These are phyloP conservation scores for Niebla homalea DNA, from an alignment of 495 filamentous ascomycete species.

Conservation along the genomic window DNA sequence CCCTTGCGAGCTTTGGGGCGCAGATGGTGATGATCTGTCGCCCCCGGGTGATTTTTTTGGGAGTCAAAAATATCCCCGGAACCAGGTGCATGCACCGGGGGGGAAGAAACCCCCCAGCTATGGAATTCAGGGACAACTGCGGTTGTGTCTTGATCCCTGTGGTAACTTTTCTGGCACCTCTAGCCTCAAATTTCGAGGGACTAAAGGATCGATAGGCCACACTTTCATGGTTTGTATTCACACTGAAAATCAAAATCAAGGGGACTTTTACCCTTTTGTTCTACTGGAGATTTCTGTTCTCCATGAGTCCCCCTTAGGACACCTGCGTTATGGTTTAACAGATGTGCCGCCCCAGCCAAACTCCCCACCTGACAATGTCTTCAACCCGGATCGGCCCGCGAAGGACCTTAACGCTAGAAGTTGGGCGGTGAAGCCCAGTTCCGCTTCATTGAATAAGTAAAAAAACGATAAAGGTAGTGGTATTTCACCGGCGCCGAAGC, in stretches of 20 bases:
- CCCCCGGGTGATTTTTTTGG: conserved; percentile 1
- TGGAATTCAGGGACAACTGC: conserved; percentile 7
- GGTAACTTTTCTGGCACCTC: conserved; percentile 67
- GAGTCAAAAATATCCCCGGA: conserved; percentile 1
- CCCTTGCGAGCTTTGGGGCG: conserved; percentile 11
- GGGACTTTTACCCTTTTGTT: conserved; percentile 69
- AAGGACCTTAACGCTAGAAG: conserved; percentile 57
- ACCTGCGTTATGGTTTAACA: conserved; percentile 58
- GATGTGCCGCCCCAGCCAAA: conserved; percentile 58
- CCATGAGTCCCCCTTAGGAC: conserved; percentile 57
- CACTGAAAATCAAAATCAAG: conserved; percentile 71
- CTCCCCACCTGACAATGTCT: conserved; percentile 62
- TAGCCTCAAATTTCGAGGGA: conserved; percentile 64
- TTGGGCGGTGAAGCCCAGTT: conserved; percentile 54
- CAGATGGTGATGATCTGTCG: not conserved
- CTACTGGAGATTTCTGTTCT: conserved; percentile 67
- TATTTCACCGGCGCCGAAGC: conserved; percentile 55
- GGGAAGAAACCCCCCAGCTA: conserved; percentile 1
- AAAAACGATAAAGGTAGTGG: conserved; percentile 65
- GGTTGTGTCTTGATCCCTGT: conserved; percentile 48
- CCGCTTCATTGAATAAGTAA: conserved; percentile 66
- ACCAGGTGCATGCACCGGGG: conserved; percentile 6
- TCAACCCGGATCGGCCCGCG: conserved; percentile 53
- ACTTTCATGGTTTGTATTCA: conserved; percentile 68
- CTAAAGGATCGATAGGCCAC: conserved; percentile 67